Base-by-base conservation (phyloP, 805 yeast species). In the Starmerella cellae region DNA sequence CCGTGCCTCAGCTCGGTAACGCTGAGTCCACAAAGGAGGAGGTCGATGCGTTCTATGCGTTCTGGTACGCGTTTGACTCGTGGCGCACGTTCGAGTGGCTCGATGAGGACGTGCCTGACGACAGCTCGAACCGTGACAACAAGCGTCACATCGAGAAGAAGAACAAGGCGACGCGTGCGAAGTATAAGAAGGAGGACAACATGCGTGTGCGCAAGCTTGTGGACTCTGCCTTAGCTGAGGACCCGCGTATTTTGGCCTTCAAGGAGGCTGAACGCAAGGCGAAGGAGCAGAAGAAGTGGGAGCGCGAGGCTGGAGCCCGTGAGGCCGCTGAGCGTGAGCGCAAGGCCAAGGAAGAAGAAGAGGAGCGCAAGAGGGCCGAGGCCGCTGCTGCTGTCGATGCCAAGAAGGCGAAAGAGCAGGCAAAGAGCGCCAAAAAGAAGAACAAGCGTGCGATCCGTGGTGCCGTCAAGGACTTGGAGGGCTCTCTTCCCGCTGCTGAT, bases 81-180 rank as follows among this genome's bases (percentile, higher is more conserved):
- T 91, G 98, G 98, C 82, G 95, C 72, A 72, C 94, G 37, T 91
- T 91, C 61, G 98, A 91, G 69, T 91, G 87, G 70, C 75, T 85
- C 64, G 98, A 91, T 62, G 98, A 91, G 71, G 98, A 91, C 61
- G 95, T 87, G 59, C 98, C 98, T 55, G 98, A 91, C 70, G 98
- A 91, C 67, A 82, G 96, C 44, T 82, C 95, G 48, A 91, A 91
- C 78, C 85, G 98, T 74, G 98, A 91, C 65, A 94, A 91, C 76
- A 91, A 91, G 73, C 94, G 98, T 70, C 82, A 84, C 72, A 79
- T 87, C 55, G 98, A 91, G 70, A 84, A 88, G 73, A 91, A 91
- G 74, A 91, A 91, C 73, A 76, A 82, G 66, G 85, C 94, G 54
- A 83, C 93, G 45, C 82, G 98, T 72, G 82, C 83, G 73, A 91